Evolutionary conservation across 73 alveolate genomes (phyloP).

Genomic region (Tetrahymena malaccensis): DNA sequence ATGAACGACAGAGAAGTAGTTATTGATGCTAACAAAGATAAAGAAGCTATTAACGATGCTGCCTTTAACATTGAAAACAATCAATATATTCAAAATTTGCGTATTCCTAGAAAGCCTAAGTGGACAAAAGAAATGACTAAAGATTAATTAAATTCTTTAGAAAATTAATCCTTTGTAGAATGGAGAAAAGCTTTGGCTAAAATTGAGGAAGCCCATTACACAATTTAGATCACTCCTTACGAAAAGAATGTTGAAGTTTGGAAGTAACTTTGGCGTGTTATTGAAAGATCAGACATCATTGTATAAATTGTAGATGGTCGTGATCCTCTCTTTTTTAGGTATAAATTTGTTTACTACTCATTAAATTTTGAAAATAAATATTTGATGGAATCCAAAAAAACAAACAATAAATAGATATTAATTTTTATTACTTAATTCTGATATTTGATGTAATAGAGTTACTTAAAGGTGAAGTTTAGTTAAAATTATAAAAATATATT

Average conservation of each 20-base stretch:
- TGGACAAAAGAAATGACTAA: slow-evolving; percentile 83
- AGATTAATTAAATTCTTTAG: slow-evolving; percentile 70
- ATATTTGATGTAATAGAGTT: neutral
- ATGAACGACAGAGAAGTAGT: slow-evolving; percentile 36
- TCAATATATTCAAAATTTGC: slow-evolving; percentile 2
- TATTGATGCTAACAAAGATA: slow-evolving; percentile 15
- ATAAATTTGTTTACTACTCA: slow-evolving; percentile 84
- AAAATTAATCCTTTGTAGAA: slow-evolving; percentile 83
- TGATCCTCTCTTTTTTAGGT: slow-evolving; percentile 91
- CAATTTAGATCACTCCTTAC: slow-evolving; percentile 91
- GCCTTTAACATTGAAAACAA: slow-evolving; percentile 16
- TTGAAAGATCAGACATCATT: slow-evolving; percentile 82
- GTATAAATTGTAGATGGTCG: slow-evolving; percentile 96
- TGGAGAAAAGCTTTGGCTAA: slow-evolving; percentile 96
- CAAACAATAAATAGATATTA: neutral
- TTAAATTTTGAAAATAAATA: slow-evolving; percentile 51
- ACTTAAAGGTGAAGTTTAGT: neutral
- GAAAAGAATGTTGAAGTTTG: slow-evolving; percentile 98
- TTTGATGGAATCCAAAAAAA: slow-evolving; percentile 53
- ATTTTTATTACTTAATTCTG: no score
- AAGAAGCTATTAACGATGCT: neutral
- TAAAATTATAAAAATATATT: no score
- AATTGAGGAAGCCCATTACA: slow-evolving; percentile 87
- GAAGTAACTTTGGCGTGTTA: slow-evolving; percentile 97
- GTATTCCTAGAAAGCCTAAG: slow-evolving; percentile 89